phyloP scores from a whole-genome alignment of 176 grass and related monocot species.

The Paspalum vaginatum region DNA sequence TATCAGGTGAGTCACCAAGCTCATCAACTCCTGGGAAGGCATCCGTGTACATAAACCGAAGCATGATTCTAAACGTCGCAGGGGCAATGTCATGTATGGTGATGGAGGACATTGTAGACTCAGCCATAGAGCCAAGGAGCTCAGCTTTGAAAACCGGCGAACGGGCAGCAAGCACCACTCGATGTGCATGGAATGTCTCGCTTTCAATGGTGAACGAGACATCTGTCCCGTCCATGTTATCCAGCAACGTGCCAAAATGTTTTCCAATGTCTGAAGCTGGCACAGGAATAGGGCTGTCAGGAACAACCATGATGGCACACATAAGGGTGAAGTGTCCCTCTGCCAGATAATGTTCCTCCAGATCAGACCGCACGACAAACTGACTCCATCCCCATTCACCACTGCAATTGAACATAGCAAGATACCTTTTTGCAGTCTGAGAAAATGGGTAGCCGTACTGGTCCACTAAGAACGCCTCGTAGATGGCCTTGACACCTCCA shows the following conservation, averaged over 20 bases:
- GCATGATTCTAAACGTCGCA: slow-evolving; percentile 32
- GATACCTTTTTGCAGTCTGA: neutral
- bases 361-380: neutral
- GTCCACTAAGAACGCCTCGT: slow-evolving; percentile 22
- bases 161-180: slow-evolving; percentile 25
- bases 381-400: neutral
- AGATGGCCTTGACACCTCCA: neutral
- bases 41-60: slow-evolving; percentile 55
- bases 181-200: slow-evolving; percentile 33
- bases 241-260: neutral
- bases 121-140: slow-evolving; percentile 29
- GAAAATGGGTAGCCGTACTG: neutral
- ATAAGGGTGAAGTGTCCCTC: slow-evolving; percentile 15
- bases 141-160: slow-evolving; percentile 34
- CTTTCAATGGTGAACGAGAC: slow-evolving; percentile 19
- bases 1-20: neutral
- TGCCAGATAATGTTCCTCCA: slow-evolving; percentile 36
- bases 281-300: slow-evolving; percentile 14
- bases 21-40: neutral
- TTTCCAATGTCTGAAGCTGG: slow-evolving; percentile 17
- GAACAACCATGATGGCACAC: neutral
- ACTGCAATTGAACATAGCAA: no score
- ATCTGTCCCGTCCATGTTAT: slow-evolving; percentile 3
- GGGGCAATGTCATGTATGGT: slow-evolving; percentile 24
- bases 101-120: slow-evolving; percentile 14